Conservation (phyloP, 768 basidiomycete genomes). For the Mrakia gelida region DNA sequence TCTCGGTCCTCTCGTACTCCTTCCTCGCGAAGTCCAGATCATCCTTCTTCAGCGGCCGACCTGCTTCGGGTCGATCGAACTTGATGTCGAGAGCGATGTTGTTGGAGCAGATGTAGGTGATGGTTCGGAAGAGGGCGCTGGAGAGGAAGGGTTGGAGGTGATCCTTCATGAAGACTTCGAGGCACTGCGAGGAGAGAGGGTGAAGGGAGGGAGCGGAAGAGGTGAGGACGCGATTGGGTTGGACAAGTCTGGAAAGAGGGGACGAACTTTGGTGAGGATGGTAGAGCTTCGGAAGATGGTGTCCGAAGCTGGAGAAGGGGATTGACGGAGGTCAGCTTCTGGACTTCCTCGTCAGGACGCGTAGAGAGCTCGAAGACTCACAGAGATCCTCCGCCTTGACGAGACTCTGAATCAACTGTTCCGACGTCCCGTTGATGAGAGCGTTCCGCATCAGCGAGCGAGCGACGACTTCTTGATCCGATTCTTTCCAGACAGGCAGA, state of each 20-base stretch:
- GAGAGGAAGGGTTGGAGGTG: slow-evolving; percentile 81
- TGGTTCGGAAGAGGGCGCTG: slow-evolving; percentile 43
- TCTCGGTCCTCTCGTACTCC: slow-evolving; percentile 56
- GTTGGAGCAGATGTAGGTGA: slow-evolving; percentile 67
- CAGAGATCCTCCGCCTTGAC: slow-evolving; percentile 45
- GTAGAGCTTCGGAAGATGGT: slow-evolving; percentile 57
- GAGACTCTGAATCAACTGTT: slow-evolving; percentile 52
- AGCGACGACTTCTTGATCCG: slow-evolving; percentile 48
- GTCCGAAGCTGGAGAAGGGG: slow-evolving; percentile 43
- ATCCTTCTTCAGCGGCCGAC: slow-evolving; percentile 60
- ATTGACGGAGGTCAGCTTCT: not conserved
- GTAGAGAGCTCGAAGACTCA: not conserved
- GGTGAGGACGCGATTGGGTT: not conserved
- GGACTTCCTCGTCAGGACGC: no score
- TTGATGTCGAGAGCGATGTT: slow-evolving; percentile 74
- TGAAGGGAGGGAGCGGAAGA: not conserved
- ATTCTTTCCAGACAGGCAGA: slow-evolving; percentile 59
- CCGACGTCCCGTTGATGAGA: slow-evolving; percentile 66
- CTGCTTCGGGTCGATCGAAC: slow-evolving; percentile 51
- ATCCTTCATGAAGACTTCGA: slow-evolving; percentile 72
- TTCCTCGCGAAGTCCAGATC: slow-evolving; percentile 71
- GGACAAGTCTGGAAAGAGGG: not conserved
- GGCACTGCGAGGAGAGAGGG: slow-evolving; percentile 64
- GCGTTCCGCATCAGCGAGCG: slow-evolving; percentile 66
- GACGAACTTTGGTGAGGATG: slow-evolving; percentile 47